Conservation (phyloP, 2,329 filamentous ascomycete genomes). For the Epichloe festucae region DNA sequence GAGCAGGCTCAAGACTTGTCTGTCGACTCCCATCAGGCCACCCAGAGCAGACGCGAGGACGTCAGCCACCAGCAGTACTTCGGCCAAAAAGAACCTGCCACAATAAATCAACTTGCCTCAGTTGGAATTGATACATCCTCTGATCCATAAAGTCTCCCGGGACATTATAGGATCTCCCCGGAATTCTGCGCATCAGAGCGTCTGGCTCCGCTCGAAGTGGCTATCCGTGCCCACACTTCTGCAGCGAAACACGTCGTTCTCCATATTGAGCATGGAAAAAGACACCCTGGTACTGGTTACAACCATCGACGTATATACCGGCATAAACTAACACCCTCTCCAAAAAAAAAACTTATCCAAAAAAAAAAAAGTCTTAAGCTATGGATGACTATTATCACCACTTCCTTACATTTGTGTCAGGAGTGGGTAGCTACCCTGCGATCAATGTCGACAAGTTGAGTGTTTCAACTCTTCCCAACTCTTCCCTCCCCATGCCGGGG, state of each 20-base stretch:
- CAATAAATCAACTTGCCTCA: not conserved
- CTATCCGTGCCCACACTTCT: conserved; percentile 5
- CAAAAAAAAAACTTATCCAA: not conserved
- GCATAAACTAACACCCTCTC: not conserved
- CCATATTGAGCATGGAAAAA: conserved; percentile 5
- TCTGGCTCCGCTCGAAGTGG: conserved; percentile 4
- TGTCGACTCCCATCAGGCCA: not conserved
- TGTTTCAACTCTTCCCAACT: conserved; percentile 22
- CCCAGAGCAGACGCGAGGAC: not conserved
- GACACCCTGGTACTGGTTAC: conserved; percentile 2
- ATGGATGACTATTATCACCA: conserved; percentile 47
- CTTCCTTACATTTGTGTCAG: conserved; percentile 40
- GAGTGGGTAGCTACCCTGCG: conserved; percentile 25
- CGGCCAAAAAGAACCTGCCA: not conserved
- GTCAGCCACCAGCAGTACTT: not conserved
- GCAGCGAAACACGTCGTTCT: conserved; percentile 3
- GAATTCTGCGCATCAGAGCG: conserved; percentile 3
- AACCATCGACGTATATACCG: conserved; percentile 5
- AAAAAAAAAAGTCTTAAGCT: too few species aligned
- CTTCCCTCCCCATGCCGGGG: conserved; percentile 15
- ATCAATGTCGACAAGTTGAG: conserved; percentile 27
- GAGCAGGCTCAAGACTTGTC: not conserved
- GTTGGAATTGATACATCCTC: not conserved
- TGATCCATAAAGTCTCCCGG: conserved; percentile 1
- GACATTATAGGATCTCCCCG: conserved; percentile 5